Evolutionary conservation across 768 basidiomycete species (phyloP), one percentile per base, ranked within the genome.

Genomic region (Tephrocybe sp.): DNA sequence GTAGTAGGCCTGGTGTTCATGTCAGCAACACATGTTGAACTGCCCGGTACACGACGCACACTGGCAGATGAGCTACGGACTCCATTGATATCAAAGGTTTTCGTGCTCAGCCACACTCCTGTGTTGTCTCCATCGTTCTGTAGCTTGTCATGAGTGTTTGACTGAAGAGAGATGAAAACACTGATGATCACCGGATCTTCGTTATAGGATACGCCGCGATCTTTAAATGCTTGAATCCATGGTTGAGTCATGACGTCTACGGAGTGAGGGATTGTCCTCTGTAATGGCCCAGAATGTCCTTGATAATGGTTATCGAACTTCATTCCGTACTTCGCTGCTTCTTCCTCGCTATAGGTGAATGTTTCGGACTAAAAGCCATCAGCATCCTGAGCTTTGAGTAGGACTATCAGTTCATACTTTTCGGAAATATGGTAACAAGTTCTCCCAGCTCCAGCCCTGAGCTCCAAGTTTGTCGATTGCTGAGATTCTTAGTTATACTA

Each of bases 1-100:
- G 30, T 50, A 54, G 36, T 50, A 54, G 2, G 53, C 37, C 53
- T 54, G 30, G n/a, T n/a, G n/a, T 30, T 12, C 29, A 6, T 7
- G 6, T 12, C 29, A 7, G 29, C 23, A 3, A 5, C 7, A 2
- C 9, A 5, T 40, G 15, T 19, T 4, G 11, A 33, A 19, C 18
- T 36, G 34, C 9, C 10, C 5, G 34, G 6, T 8, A 10, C 6
- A 36, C 15, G 34, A 47, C 47, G 11, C 13, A 42, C 47, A 13
- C 29, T 33, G 7, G 38, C 47, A 9, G 47, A 18, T 13, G 47
- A 42, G 30, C 47, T 49, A 3, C 47, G 18, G 21, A 49, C 15
- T 4, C 40, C 29, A 6, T 42, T 29, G n/a, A n/a, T 9, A 39
- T 49, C 47, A 11, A 49, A 5, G 16, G 47, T 41, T 7, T 5